Conservation (phyloP, 805 yeast species). For the Soucietia sequanensis region DNA sequence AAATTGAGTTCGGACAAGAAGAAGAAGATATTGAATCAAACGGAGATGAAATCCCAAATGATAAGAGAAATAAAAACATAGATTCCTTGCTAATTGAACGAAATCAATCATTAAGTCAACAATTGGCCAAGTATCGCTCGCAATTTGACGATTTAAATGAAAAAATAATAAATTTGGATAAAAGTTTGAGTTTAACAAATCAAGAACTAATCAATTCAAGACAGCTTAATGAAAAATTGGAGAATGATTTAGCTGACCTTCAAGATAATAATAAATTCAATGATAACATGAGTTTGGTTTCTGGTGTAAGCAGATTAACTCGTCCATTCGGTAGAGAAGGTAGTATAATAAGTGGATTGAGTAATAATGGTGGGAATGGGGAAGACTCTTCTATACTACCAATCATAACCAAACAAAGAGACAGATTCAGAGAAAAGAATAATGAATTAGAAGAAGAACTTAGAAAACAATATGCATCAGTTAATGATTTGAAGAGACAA, state of each 20-base stretch:
- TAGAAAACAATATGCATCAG: constrained; percentile 52
- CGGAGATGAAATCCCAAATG: constrained; percentile 27
- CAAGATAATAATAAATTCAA: constrained; percentile 50
- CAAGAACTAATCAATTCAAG: constrained; percentile 43
- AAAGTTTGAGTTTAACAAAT: constrained; percentile 28
- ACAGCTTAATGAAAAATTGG: constrained; percentile 59
- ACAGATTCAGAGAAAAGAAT: constrained; percentile 81
- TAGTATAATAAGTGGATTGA: constrained; percentile 13
- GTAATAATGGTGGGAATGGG: constrained; percentile 41
- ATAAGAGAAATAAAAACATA: constrained; percentile 27
- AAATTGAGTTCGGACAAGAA: constrained; percentile 67
- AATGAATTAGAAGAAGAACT: constrained; percentile 81
- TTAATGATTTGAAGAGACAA: constrained; percentile 64
- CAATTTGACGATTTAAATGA: constrained; percentile 48
- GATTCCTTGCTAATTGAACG: constrained; percentile 65
- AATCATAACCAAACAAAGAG: constrained; percentile 92
- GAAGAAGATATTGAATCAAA: constrained; percentile 32
- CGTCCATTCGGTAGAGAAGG: constrained; percentile 31
- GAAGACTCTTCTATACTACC: constrained; percentile 63
- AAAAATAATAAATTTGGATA: constrained; percentile 41
- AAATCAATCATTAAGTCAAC: constrained; percentile 71
- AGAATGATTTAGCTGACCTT: constrained; percentile 65
- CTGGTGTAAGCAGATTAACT: constrained; percentile 42
- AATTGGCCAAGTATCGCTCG: constrained; percentile 64
- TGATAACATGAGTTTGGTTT: constrained; percentile 66